Conservation (phyloP, 441 rosid genomes). For the Pelargonium myrrhifolium region DNA sequence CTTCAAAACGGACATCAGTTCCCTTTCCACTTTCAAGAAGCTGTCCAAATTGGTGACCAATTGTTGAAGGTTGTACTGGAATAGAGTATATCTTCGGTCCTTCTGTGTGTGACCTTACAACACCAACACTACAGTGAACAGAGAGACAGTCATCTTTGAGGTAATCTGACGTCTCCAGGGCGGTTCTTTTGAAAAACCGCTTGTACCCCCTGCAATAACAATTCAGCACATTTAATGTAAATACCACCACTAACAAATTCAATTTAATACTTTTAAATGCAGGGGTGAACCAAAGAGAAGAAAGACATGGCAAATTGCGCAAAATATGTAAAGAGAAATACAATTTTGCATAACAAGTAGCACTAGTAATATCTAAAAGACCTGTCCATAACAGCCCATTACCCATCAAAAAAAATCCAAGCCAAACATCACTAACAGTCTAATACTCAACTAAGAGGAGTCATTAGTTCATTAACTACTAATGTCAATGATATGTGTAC, state of each 20-base stretch:
- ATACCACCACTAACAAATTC: not conserved
- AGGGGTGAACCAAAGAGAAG: not conserved
- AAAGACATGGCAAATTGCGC: not conserved
- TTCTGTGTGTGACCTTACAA: slow-evolving; percentile 82
- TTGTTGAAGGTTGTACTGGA: slow-evolving; percentile 58
- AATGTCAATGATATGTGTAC: too few species aligned
- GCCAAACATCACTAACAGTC: too few species aligned
- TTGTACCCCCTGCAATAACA: slow-evolving; percentile 77
- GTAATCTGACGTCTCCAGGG: slow-evolving; percentile 75
- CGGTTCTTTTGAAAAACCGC: slow-evolving; percentile 71
- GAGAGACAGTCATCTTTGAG: slow-evolving; percentile 72
- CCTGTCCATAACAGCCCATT: too few species aligned
- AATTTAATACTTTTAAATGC: not conserved
- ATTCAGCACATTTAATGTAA: not conserved
- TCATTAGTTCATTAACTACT: too few species aligned
- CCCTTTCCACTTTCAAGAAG: slow-evolving; percentile 70
- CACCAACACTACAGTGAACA: slow-evolving; percentile 82
- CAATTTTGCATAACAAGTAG: not conserved
- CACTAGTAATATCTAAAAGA: not conserved
- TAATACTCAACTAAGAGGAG: too few species aligned
- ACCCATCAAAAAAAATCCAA: too few species aligned
- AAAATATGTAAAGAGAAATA: not conserved
- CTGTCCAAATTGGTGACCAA: slow-evolving; percentile 70
- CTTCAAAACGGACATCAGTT: slow-evolving; percentile 68
- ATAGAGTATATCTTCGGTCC: slow-evolving; percentile 77